phyloP scores from a whole-genome alignment of 2,329 filamentous ascomycete genomes.

The Exutisphaerella laricina region DNA sequence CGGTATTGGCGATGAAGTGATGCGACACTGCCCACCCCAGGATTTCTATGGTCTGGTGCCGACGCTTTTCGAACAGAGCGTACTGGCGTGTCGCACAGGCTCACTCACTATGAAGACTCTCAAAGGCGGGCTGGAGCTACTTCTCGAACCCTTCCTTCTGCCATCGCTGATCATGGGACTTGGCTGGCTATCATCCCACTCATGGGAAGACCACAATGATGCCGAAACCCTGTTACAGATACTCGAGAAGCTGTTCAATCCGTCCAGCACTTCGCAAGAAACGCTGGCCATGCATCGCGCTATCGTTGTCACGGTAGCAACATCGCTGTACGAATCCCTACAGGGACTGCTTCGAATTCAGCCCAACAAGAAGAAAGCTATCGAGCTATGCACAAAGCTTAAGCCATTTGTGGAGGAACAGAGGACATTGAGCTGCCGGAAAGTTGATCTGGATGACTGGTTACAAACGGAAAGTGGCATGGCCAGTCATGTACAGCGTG shows the following conservation, averaged over 20 bases:
- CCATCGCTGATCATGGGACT: conserved; percentile 71
- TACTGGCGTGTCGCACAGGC: conserved; percentile 62
- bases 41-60: conserved; percentile 76
- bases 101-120: conserved; percentile 63
- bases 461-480: conserved; percentile 47
- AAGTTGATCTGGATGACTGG: conserved; percentile 66
- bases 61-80: conserved; percentile 69
- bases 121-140: conserved; percentile 70
- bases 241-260: conserved; percentile 65
- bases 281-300: conserved; percentile 65
- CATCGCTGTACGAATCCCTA: conserved; percentile 62
- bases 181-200: conserved; percentile 63
- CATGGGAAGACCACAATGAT: conserved; percentile 59
- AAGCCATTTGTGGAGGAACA: conserved; percentile 54
- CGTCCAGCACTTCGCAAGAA: conserved; percentile 64
- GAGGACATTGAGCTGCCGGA: conserved; percentile 57
- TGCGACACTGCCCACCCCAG: conserved; percentile 75
- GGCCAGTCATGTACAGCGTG: conserved; percentile 53
- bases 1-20: conserved; percentile 71
- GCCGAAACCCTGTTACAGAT: conserved; percentile 66
- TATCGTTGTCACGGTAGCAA: conserved; percentile 66
- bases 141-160: conserved; percentile 74
- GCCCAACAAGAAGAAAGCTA: conserved; percentile 63
- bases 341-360: conserved; percentile 61
- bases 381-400: conserved; percentile 58